These are phyloP conservation scores for Gryganskiella cystojenkinii DNA, from an alignment of 192 early-diverging fungal genomes.

Conservation along the genomic window DNA sequence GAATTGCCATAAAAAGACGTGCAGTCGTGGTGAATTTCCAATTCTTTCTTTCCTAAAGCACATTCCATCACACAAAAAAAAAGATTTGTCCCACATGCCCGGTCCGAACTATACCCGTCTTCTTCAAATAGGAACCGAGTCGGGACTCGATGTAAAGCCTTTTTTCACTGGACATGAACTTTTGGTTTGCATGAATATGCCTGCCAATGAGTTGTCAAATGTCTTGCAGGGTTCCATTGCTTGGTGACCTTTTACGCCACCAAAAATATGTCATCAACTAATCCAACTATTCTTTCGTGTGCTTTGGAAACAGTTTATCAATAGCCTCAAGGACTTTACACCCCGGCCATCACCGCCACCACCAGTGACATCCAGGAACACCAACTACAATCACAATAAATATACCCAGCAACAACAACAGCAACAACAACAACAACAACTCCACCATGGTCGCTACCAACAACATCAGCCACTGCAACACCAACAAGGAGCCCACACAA, in stretches of 20 bases:
- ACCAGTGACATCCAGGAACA: background rate
- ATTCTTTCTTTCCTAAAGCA: background rate
- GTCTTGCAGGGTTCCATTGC: too few species aligned
- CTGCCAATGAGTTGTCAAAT: too few species aligned
- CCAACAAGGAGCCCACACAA: background rate
- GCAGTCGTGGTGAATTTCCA: too few species aligned
- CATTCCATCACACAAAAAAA: background rate
- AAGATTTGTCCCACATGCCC: background rate
- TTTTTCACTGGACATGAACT: too few species aligned
- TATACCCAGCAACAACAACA: background rate
- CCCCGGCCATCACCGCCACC: too few species aligned
- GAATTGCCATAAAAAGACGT: too few species aligned
- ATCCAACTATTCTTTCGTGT: background rate
- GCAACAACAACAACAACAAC: background rate
- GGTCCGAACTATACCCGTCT: conserved; percentile 5
- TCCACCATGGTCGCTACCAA: background rate
- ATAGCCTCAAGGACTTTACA: conserved; percentile 1
- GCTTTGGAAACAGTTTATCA: conserved; percentile 34
- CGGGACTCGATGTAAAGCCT: conserved; percentile 41
- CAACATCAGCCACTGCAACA: background rate
- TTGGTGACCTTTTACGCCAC: conserved; percentile 7
- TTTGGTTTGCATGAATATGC: too few species aligned
- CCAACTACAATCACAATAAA: background rate
- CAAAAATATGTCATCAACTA: background rate
- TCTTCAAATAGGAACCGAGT: conserved; percentile 26